These are phyloP conservation scores for Cryptococcus sp. DNA, from an alignment of 1,284 basidiomycete species.

Conservation along the genomic window DNA sequence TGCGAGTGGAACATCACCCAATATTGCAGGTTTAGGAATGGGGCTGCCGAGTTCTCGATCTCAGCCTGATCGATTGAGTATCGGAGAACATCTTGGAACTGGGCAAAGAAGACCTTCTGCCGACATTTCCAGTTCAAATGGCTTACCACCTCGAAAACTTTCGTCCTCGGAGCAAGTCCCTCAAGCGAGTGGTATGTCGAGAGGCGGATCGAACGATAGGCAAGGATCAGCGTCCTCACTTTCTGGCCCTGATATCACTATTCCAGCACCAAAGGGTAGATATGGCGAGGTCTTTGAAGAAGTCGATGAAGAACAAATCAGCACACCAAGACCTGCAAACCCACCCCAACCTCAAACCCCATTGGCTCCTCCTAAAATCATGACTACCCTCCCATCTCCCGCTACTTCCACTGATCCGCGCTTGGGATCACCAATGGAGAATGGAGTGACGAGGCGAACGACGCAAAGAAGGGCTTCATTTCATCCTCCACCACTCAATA, in stretches of 20 bases:
- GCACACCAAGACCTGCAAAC: background rate
- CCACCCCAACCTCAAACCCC: background rate
- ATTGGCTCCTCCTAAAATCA: conserved; percentile 26
- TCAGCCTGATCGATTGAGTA: background rate
- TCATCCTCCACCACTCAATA: conserved; percentile 42
- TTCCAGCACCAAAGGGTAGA: background rate
- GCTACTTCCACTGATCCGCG: conserved; percentile 9
- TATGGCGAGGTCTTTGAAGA: background rate
- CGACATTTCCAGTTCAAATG: no score
- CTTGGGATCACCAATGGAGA: background rate
- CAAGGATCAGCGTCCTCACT: no score
- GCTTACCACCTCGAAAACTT: no score
- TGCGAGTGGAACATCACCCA: no score
- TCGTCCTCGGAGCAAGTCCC: no score
- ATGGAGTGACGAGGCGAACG: background rate
- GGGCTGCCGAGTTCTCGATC: background rate
- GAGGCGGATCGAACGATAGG: no score
- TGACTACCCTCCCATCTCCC: conserved; percentile 32
- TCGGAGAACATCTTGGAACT: background rate
- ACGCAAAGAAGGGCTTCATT: conserved; percentile 42
- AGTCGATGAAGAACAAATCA: background rate
- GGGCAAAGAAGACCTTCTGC: no score
- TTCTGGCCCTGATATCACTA: no score
- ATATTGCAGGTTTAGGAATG: no score
- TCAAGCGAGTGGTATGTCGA: no score